Evolutionary conservation across 768 basidiomycete species (phyloP), one percentile per base, ranked within the genome.

Genomic region (Pleurotus platypus): DNA sequence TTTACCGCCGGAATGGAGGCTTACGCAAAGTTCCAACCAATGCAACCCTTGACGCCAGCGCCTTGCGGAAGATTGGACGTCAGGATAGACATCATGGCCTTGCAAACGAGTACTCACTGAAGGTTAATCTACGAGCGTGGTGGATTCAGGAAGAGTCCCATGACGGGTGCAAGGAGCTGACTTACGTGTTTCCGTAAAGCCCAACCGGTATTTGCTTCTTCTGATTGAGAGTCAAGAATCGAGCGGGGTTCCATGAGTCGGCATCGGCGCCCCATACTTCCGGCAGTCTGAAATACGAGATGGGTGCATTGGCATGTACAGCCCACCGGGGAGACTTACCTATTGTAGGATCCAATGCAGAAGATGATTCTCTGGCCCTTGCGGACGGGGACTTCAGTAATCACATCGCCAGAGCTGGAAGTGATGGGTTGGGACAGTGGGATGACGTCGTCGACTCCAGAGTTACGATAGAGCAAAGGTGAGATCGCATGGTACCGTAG

Each of bases 371-470:
- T 71, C 1, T 75, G 75, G 6, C 75, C 78, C 37, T 73, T 71
- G 0, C 75, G 76, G 12, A 83, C 63, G 5, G 66, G 61, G 11
- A 83, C 47, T 51, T 77, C 73, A 11, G 57, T 58, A 6, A 77
- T 60, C 2, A 66, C 45, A 24, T 70, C 61, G 2, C 78, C 79
- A 0, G 71, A 66, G 12, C 66, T 60, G 11, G 73, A 73, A 42
- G 58, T 66, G 47, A 81, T 68, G 4, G 81, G 78, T 35, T 65
- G 68, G 6, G 75, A 70, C 20, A 83, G 70, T 0, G 84, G 79
- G 7, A 85, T 65, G 22, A 67, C 51, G 49, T 58, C 58, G 38
- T 58, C 49, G 5, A 39, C 38, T 8, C 49, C 15, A 12, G 53
- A 46, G 11, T 58, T 40, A 37, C 57, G 46, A 43, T 60, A 62